Base-by-base conservation (phyloP, 768 basidiomycete genomes). In the Lentinula edodes region DNA sequence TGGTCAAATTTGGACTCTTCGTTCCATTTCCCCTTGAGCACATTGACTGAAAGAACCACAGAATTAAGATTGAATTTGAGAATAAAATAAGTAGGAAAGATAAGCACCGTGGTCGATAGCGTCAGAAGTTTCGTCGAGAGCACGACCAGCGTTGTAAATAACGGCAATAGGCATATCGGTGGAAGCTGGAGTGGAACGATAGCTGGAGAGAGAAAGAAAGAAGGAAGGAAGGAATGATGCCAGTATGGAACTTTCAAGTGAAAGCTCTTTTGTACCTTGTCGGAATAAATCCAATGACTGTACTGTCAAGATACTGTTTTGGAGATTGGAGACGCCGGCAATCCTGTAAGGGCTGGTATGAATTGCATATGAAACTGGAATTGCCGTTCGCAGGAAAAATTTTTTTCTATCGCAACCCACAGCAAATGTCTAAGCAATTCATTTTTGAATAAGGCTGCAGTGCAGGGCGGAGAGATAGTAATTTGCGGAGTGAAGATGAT, bases 21-120 rank as follows among this genome's bases (percentile, higher is more conserved):
- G 66, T 87, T 76, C 87, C 86, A 85, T 48, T 79, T 80, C 34
- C 83, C 84, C 70, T 86, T 89, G 45, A 89, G 74, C 39, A 84
- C 79, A 68, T 91, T 91, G 39, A 91, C 90, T 90, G 66, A 15
- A 38, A 15, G 8, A 52, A 13, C 38, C 32, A 5, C 28, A 55
- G 52, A 20, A 42, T 43, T 59, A 9, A 28, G 59, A 50, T 3
- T 45, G 18, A 28, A 42, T 6, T 18, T 52, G 12, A 46, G 38
- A 52, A 10, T 58, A 1, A 4, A 5, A 35, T n/a, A 16, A 15
- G 18, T 9, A 15, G 23, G 36, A 36, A 18, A n/a, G 18, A 10
- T 18, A 53, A 69, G 1, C 51, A 81, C 81, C 80, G 54, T 79
- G 72, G 68, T 83, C 81, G 32, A 83, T 75, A 51, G 78, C 78